Base-by-base conservation (phyloP, 768 basidiomycete species). In the Termitomyces bulborhizus region DNA sequence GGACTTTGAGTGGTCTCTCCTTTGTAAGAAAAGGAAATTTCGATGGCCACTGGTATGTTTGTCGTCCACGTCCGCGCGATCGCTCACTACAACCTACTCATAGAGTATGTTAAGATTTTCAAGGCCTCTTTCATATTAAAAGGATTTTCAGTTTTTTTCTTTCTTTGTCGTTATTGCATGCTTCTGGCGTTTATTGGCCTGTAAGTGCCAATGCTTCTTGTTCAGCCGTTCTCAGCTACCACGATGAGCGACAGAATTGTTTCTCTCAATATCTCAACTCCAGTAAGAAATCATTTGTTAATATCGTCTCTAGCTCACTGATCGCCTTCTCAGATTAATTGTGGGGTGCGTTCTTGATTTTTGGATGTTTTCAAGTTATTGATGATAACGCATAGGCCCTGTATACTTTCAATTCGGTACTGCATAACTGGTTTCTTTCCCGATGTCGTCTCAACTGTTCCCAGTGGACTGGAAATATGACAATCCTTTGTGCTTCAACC, bases 91-190 rank as follows among this genome's bases (percentile, higher is more conserved):
- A 26, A 36, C 41, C 13, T n/a, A 29, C 46, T 56, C 36, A 4
- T 51, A 69, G 65, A 58, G 65, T 70, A 59, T 61, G 31, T 11
- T 44, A 47, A 18, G 16, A 46, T 48, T 12, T 49, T 27, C 16
- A 26, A 44, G 32, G 9, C 41, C 50, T 13, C 26, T 46, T 46
- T 12, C 43, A 16, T 21, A 41, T 48, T 44, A 60, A 57, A 27
- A 13, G 27, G 6, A 4, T 43, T 37, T 24, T 1, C 46, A 73
- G 85, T 80, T 26, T 83, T 85, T 57, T 85, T 85, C 65, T 86
- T 89, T 65, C 69, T 85, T 26, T 84, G 81, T 64, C 81, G 86
- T 57, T 88, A 88, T 65, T 85, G 83, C 66, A 82, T 88, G 75
- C 62, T 88, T n/a, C 72, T 81, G 54, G 77, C 85, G 3, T 74